Conservation (phyloP, 208 protist genomes). For the Crithidia fasciculata region DNA sequence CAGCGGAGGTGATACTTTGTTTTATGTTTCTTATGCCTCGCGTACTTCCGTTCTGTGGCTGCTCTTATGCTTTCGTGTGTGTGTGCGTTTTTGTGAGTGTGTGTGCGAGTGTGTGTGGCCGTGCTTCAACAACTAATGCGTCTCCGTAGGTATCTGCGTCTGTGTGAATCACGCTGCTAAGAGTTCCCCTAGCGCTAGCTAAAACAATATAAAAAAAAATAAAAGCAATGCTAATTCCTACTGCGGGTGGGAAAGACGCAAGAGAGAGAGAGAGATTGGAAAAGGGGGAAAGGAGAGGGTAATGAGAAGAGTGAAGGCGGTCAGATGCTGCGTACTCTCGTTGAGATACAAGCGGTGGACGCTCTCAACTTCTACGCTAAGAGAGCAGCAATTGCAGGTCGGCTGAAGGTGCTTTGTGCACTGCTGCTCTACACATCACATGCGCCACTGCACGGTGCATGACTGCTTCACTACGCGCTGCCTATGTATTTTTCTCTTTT, state of each 20-base stretch:
- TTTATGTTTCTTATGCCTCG: no score
- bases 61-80: background rate
- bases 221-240: constrained; percentile 21
- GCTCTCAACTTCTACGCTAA: no score
- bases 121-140: no score
- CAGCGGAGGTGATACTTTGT: no score
- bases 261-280: background rate
- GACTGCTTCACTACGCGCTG: no score
- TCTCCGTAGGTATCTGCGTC: background rate
- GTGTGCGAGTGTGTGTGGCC: background rate
- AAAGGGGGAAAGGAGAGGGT: background rate
- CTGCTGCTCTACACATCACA: no score
- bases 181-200: constrained; percentile 25
- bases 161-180: constrained; percentile 27
- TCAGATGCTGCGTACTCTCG: no score
- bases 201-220: constrained; percentile 6
- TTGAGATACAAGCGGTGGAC: no score
- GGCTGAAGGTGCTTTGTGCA: no score
- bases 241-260: background rate
- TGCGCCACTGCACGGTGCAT: no score
- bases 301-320: background rate
- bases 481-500: no score
- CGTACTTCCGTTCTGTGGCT: background rate
- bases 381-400: no score
- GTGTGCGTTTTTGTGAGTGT: background rate